phyloP scores from a whole-genome alignment of 306 rosid genomes.

The Vigna unguiculata region DNA sequence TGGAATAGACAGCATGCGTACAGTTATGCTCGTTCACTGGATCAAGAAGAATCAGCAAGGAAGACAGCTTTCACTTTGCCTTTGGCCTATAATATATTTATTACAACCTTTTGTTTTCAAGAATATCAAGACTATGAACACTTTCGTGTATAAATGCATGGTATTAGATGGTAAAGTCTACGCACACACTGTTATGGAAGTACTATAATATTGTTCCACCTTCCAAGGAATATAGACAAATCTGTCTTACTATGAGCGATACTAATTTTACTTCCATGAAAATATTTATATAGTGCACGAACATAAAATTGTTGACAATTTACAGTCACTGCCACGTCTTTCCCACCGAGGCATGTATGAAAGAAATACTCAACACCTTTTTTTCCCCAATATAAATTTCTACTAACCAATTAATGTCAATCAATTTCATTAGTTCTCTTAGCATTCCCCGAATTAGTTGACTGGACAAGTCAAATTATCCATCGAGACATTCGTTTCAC shows the following conservation, averaged over 20 bases:
- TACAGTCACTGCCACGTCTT: background rate
- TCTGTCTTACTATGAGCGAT: background rate
- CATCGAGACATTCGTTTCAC: background rate
- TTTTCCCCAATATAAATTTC: background rate
- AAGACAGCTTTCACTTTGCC: background rate
- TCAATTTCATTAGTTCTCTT: background rate
- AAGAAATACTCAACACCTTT: slow-evolving; percentile 1
- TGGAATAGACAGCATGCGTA: slow-evolving; percentile 22
- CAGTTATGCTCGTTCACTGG: background rate
- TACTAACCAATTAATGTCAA: background rate
- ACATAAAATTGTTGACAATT: slow-evolving; percentile 18
- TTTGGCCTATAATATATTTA: slow-evolving; percentile 17
- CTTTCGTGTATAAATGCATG: slow-evolving; percentile 13
- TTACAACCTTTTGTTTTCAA: slow-evolving; percentile 2
- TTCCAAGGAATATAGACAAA: slow-evolving; percentile 27
- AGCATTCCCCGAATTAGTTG: background rate
- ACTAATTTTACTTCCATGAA: slow-evolving; percentile 18
- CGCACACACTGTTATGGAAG: slow-evolving; percentile 14
- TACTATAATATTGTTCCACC: background rate
- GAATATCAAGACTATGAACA: slow-evolving; percentile 16
- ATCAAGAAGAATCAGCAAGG: slow-evolving; percentile 23
- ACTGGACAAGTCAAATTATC: slow-evolving; percentile 4
- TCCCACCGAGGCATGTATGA: slow-evolving; percentile 12
- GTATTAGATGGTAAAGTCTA: slow-evolving; percentile 27
- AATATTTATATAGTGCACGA: slow-evolving; percentile 15